Base-by-base conservation (phyloP, 1,139 yeast genomes). In the Ashbya aceris region DNA sequence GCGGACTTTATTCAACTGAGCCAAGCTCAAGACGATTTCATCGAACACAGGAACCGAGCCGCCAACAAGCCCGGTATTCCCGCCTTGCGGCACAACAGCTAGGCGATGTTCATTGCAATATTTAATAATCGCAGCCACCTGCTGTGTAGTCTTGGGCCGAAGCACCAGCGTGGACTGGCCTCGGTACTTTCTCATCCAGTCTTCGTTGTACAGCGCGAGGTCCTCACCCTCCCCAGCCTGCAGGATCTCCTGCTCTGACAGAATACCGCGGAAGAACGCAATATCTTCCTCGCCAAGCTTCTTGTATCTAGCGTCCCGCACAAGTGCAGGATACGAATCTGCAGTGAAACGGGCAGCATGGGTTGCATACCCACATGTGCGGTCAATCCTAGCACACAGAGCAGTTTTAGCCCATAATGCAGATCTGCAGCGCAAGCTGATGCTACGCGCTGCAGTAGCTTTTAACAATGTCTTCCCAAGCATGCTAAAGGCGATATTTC, bases 41-140 rank as follows among this genome's bases (percentile, higher is more conserved):
- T 87, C 96, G 61, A 86, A 87, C 2, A 87, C 81, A 0, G 96
- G 96, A 33, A 79, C 77, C 2, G 94, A 82, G 1, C 96, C 96
- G 42, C 96, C 96, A 28, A 87, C 96, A 41, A 87, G 74, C n/a
- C 96, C 96, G 5, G 96, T 87, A 65, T 87, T 87, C 46, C 96
- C 96, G 58, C 96, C 95, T 64, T 87, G 96, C 7, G 96, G 96
- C 4, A 86, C 95, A 40, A 87, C 83, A 0, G 96, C 96, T 39
- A 87, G 67, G 46, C 71, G 74, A 38, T 79, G 66, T 23, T 79
- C 85, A 58, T 84, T 83, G 68, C 95, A 85, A 64, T 85, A 81
- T 60, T 78, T 77, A 55, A 87, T 61, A 49, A 87, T 84, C 54
- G 76, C 58, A 8, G 91, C 72, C 14, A 91, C 81, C 61, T 91